Evolutionary conservation across 2,329 filamentous ascomycete species (phyloP), one percentile per base, ranked within the genome.

Genomic region (Fusarium tjaetaba): DNA sequence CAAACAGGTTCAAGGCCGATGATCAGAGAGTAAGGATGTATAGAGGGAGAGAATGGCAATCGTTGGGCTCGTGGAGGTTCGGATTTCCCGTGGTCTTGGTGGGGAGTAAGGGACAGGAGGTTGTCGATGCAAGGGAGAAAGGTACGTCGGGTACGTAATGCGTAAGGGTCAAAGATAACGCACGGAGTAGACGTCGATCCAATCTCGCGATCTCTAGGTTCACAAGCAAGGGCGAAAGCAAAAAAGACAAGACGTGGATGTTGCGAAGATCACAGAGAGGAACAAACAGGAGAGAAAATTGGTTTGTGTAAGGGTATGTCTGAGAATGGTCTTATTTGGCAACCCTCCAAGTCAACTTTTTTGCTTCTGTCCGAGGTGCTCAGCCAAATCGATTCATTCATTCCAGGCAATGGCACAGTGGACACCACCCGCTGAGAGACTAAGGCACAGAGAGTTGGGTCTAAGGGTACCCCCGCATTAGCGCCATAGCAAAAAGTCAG

Each of bases 401-500:
- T 68, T 55, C 67, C 68, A 62, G 68, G 64, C 71, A 58, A 63
- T 53, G 56, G 41, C 62, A 68, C 65, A 57, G 64, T 57, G 49
- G 53, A 51, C 39, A 41, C 61, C 36, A 49, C 24, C 56, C 24
- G 56, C 43, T 51, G 43, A 58, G 32, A 57, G 32, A 59, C 11
- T 32, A 14, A 32, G 32, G 30, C 30, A 30, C 30, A 30, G 30
- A 30, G 30, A 30, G 30, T 30, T 59, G 56, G 64, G 58, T 38
- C 58, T 60, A 51, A n/a, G 51, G 56, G 66, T 61, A 28, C 52
- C 59, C 62, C 59, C 59, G 75, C 75, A 75, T 77, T 77, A 77
- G 75, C 73, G 75, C 64, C 41, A 59, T 55, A 72, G 49, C 52
- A 61, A 39, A 43, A 58, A 57, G 59, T 57, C 70, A 75, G 74